Base-by-base conservation (phyloP, 106 monocot species). In the Xerophyta viscosa region DNA sequence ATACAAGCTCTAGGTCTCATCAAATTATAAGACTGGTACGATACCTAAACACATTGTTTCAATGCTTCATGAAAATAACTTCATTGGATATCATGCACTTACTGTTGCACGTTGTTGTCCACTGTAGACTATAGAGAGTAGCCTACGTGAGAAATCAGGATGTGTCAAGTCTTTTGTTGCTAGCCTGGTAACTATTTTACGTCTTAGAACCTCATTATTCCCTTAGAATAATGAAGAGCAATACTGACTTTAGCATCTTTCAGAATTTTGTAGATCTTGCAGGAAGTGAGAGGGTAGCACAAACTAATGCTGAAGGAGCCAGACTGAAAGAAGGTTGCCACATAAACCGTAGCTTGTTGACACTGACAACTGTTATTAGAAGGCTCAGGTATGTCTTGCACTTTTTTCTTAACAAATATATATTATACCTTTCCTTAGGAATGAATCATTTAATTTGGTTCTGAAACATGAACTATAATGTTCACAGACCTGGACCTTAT, bases 141-240 rank as follows among this genome's bases (percentile, higher is more conserved):
- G 69, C 44, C 69, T 83, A n/a, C 82, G 65, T 46, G 98, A 91
- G 58, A 68, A 63, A 18, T 75, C 82, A 27, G 80, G 77, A 28
- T 90, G 90, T 73, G 77, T 99, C 21, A 90, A 99, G 61, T 90
- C 98, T 64, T 99, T 75, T 65, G 65, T 90, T 22, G 98, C 98
- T 64, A 86, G 61, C 64, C 77, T 99, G 66, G 90, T 99, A 60
- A 74, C 64, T 30, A 18, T 19, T 28, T 18, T n/a, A 25, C 33
- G 15, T 60, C 20, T 0, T 31, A 36, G 11, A 36, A 11, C 39
- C 39, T 15, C 15, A 3, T 39, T 15, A 12, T 15, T 39, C 13
- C 3, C 6, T 39, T 39, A 12, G 2, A 39, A 15, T n/a, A 39
- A 12, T 39, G 39, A 39, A 39, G 39, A 8, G 1, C 1, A 15